phyloP scores from a whole-genome alignment of 495 filamentous ascomycete genomes.

The Lophiostoma macrostomum region DNA sequence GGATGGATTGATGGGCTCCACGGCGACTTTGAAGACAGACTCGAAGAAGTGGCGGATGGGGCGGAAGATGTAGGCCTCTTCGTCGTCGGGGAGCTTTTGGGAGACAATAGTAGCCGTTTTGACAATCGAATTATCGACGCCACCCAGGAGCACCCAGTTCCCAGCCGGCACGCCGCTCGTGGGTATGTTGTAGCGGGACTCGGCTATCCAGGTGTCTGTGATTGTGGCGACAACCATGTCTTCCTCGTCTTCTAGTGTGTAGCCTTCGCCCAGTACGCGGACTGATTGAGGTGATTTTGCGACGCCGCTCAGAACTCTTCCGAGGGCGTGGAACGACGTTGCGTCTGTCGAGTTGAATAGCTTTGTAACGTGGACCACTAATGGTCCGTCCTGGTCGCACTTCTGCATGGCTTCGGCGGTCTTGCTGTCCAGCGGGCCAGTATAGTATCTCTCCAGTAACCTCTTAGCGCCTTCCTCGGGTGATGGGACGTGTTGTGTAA shows the following conservation, averaged over 20 bases:
- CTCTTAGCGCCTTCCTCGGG: constrained; percentile 73
- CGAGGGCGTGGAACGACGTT: constrained; percentile 80
- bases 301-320: constrained; percentile 90
- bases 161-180: constrained; percentile 90
- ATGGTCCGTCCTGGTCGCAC: constrained; percentile 85
- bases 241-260: constrained; percentile 96
- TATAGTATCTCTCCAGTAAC: constrained; percentile 83
- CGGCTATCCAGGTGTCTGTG: constrained; percentile 85
- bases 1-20: constrained; percentile 96
- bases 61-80: constrained; percentile 92
- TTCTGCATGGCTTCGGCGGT: constrained; percentile 72
- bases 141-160: constrained; percentile 87
- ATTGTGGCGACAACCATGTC: constrained; percentile 94
- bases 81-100: constrained; percentile 72
- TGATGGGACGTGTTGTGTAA: constrained; percentile 85
- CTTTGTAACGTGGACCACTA: constrained; percentile 89
- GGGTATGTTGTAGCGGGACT: constrained; percentile 87
- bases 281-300: constrained; percentile 78
- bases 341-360: constrained; percentile 87
- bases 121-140: constrained; percentile 96
- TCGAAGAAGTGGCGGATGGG: constrained; percentile 94
- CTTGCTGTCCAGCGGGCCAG: constrained; percentile 87
- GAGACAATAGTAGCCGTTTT: constrained; percentile 96
- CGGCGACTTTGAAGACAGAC: constrained; percentile 95
- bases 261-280: constrained; percentile 90